These are phyloP conservation scores for Tolypocladium guangdongense DNA, from an alignment of 2,329 filamentous ascomycete species.

Conservation along the genomic window DNA sequence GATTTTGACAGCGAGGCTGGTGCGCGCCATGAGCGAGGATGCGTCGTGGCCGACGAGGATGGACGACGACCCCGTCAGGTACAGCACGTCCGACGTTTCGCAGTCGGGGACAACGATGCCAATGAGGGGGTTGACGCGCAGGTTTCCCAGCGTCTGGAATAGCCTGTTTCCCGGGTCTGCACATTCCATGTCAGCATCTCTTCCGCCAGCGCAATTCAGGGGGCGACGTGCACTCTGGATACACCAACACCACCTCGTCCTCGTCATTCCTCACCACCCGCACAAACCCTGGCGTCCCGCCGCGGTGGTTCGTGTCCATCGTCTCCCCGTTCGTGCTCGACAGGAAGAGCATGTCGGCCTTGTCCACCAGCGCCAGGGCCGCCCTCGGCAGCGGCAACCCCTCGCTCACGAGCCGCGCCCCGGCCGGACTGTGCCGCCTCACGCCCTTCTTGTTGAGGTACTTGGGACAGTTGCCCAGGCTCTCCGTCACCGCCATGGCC, in stretches of 20 bases:
- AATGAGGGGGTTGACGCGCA: constrained; percentile 52
- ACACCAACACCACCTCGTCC: constrained; percentile 44
- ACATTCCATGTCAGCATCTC: not conserved
- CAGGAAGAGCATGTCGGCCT: constrained; percentile 69
- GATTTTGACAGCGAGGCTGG: constrained; percentile 63
- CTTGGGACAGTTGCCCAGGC: constrained; percentile 76
- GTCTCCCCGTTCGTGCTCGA: constrained; percentile 52
- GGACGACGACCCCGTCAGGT: constrained; percentile 58
- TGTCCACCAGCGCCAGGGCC: constrained; percentile 47
- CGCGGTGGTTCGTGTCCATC: constrained; percentile 80
- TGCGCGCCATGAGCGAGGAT: constrained; percentile 49
- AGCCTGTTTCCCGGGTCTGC: constrained; percentile 65
- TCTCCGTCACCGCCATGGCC: constrained; percentile 59
- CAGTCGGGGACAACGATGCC: constrained; percentile 69
- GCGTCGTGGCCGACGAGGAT: constrained; percentile 57
- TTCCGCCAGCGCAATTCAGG: not conserved
- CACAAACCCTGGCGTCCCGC: constrained; percentile 64
- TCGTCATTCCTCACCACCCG: constrained; percentile 50
- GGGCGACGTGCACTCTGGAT: constrained; percentile 57
- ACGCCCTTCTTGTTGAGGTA: constrained; percentile 70
- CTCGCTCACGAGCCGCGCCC: constrained; percentile 34
- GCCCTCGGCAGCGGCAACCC: constrained; percentile 34
- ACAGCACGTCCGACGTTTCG: constrained; percentile 59
- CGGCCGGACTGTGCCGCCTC: constrained; percentile 29
- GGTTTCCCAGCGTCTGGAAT: constrained; percentile 75